A percentile compares a stretch with the other conserved stretches of the same genome.
phyloP scores from a whole-genome alignment of 2,329 filamentous ascomycete genomes.

The Ramularia endophylla region DNA sequence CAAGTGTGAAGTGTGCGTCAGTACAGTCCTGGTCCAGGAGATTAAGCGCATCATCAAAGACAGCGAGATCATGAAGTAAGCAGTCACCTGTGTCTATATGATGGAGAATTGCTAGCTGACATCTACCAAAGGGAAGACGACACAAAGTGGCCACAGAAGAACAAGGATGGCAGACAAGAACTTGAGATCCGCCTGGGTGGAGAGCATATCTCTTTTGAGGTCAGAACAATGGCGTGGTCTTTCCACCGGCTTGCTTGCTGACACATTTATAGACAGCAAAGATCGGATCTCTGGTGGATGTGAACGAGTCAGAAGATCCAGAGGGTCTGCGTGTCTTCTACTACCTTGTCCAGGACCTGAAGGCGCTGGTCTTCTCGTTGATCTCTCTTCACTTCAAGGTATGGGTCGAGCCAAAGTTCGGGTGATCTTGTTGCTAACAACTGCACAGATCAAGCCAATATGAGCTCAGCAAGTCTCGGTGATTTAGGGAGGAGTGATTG shows the following conservation, averaged over 20 bases:
- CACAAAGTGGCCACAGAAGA: slow-evolving; percentile 97
- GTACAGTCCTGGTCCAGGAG: slow-evolving; percentile 80
- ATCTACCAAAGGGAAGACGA: slow-evolving; percentile 73
- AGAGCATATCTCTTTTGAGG: slow-evolving; percentile 98
- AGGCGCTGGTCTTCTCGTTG: slow-evolving; percentile 91
- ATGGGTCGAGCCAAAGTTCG: slow-evolving; percentile 7
- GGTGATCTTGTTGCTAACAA: neutral
- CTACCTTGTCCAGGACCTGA: slow-evolving; percentile 95
- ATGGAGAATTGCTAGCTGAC: neutral
- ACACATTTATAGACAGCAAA: slow-evolving; percentile 70
- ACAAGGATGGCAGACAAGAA: slow-evolving; percentile 96
- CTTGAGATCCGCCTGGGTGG: slow-evolving; percentile 89
- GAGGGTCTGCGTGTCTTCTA: slow-evolving; percentile 97
- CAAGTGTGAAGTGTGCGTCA: slow-evolving; percentile 75
- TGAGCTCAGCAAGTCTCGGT: slow-evolving; percentile 10
- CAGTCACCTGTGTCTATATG: too few relatives aligned
- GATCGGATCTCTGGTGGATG: slow-evolving; percentile 93
- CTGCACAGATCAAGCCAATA: slow-evolving; percentile 28
- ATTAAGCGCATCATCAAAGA: slow-evolving; percentile 97
- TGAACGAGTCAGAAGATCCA: slow-evolving; percentile 91
- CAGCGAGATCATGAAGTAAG: slow-evolving; percentile 92
- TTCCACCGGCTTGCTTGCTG: too few relatives aligned
- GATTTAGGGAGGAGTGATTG: neutral
- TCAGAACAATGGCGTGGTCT: too few relatives aligned
- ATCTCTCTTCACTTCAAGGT: slow-evolving; percentile 98